Base-by-base conservation (phyloP, 2,329 filamentous ascomycete genomes). In the Stagonosporopsis vannaccii region DNA sequence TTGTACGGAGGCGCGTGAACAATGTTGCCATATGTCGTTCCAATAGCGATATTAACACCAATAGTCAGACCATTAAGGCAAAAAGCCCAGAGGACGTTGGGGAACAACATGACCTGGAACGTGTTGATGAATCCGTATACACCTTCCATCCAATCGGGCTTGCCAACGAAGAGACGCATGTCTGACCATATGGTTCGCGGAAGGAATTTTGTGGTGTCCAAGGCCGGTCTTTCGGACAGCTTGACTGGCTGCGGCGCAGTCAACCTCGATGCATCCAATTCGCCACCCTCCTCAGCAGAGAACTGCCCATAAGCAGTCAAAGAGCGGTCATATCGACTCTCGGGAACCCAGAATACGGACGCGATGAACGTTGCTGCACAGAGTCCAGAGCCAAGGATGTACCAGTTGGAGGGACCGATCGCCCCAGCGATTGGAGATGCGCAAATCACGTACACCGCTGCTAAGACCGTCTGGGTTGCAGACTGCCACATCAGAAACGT, bases 391-490 rank as follows among this genome's bases (percentile, higher is more conserved):
- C 77, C 78, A 4, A 81, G 67, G 1, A 73, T 71, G 39, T 81
- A 81, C 79, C 79, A 81, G 40, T 78, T 75, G 2, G 69, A 56
- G 0, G 78, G 73, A 0, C 77, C 77, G 6, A 81, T 78, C 0
- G 71, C 75, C 0, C 64, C 74, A 2, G 78, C 78, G 35, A 81
- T 79, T 2, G 77, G 77, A 5, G 76, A 75, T 1, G 79, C 77
- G 37, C 77, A 77, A 0, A 81, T 67, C 0, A 73, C 67, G 54
- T 69, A 77, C 3, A 78, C 63, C 0, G 77, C 72, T 1, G 73
- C 75, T 4, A 78, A 57, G 15, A 76, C 71, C 3, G 76, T 75
- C 41, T 81, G 78, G 9, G 76, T 74, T 0, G 77, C 74, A 23
- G 74, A 73, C 48, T 80, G 78, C 51, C 76, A 73, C 76, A 79